A percentile compares a stretch with the other conserved stretches of the same genome.
Evolutionary conservation across 2,329 filamentous ascomycete genomes (phyloP).

Genomic region (Pyricularia sp.): DNA sequence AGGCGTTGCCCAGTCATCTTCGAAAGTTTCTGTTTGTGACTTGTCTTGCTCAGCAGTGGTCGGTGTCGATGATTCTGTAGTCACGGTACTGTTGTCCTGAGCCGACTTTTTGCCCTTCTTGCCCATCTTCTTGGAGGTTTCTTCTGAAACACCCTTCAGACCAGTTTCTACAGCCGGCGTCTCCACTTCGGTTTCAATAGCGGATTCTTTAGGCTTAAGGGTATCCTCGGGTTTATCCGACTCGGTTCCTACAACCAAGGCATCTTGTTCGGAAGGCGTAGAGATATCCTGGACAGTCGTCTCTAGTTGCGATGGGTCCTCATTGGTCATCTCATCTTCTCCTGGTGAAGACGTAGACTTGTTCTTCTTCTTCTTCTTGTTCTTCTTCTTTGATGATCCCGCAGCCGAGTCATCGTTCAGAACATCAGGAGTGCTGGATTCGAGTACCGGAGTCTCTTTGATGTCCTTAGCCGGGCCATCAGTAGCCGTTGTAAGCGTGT

Average conservation of each 20-base stretch:
- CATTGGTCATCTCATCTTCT: background rate
- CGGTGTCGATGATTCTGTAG: background rate
- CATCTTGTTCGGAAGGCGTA: background rate
- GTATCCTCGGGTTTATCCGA: background rate
- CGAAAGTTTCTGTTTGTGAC: constrained; percentile 2
- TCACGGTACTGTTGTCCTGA: background rate
- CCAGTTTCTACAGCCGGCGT: background rate
- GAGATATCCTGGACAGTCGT: background rate
- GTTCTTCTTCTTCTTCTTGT: constrained; percentile 5
- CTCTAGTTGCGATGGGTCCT: background rate
- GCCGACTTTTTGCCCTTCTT: background rate
- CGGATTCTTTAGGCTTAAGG: background rate
- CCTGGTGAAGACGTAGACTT: constrained; percentile 3
- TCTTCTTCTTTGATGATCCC: constrained; percentile 19
- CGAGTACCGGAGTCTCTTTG: background rate
- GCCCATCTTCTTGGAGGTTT: background rate
- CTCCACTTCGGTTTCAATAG: background rate
- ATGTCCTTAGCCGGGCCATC: background rate
- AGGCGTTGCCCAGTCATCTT: constrained; percentile 8
- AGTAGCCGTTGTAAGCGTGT: background rate
- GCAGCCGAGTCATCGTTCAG: constrained; percentile 10
- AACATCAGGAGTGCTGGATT: background rate
- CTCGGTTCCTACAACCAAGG: background rate
- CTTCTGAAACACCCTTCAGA: background rate
- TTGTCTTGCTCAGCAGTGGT: background rate